phyloP scores from a whole-genome alignment of 345 rosid genomes.

The Citrus reticulata region DNA sequence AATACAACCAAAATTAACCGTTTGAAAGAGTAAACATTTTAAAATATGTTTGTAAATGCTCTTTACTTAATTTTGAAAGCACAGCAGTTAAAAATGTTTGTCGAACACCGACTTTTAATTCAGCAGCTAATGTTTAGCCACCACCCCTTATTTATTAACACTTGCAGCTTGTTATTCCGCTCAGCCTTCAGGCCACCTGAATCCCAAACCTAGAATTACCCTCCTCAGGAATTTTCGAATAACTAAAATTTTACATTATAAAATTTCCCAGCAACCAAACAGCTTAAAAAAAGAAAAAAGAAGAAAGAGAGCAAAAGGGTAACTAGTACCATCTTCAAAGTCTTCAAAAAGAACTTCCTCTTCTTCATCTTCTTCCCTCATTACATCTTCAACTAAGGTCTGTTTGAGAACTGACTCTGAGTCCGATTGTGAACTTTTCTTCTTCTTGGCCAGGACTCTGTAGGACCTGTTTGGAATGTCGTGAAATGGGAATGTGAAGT shows the following conservation, averaged over 20 bases:
- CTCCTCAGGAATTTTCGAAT: neutral
- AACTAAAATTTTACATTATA: neutral
- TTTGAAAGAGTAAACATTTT: neutral
- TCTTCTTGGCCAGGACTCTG: slow-evolving; percentile 46
- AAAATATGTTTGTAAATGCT: neutral
- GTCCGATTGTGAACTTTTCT: slow-evolving; percentile 31
- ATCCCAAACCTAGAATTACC: neutral
- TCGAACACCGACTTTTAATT: too few relatives aligned
- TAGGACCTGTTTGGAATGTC: slow-evolving; percentile 14
- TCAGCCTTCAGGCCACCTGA: too few relatives aligned
- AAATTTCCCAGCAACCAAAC: neutral
- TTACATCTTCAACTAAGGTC: slow-evolving; percentile 37
- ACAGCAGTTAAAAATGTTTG: too few relatives aligned
- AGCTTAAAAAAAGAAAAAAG: neutral
- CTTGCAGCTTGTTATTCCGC: too few relatives aligned
- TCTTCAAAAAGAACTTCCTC: slow-evolving; percentile 53
- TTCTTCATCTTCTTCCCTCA: slow-evolving; percentile 39
- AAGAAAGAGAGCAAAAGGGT: slow-evolving; percentile 5
- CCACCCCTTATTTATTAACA: too few relatives aligned
- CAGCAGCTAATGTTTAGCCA: too few relatives aligned
- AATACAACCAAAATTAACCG: neutral
- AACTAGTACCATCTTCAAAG: slow-evolving; percentile 47
- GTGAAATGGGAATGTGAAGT: slow-evolving; percentile 22
- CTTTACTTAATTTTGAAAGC: too few relatives aligned
- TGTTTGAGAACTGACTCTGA: slow-evolving; percentile 38